Conservation (phyloP, 2,329 filamentous ascomycete species). For the Tricladium varicosporioides region DNA sequence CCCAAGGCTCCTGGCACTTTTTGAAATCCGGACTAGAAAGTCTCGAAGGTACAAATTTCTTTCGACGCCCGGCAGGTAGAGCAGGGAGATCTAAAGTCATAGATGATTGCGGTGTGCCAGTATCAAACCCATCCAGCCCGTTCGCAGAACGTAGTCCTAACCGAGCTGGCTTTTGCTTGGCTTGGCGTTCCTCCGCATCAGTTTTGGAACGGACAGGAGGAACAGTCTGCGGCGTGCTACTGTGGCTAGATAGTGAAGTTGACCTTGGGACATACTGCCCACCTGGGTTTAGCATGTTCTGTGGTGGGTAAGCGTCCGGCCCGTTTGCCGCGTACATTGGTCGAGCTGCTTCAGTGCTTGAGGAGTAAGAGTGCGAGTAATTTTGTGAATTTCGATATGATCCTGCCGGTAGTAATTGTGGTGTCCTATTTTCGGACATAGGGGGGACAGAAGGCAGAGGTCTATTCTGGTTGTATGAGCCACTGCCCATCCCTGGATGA, state of each 20-base stretch:
- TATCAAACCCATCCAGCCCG: constrained; percentile 56
- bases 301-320: constrained; percentile 36
- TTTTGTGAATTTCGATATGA: constrained; percentile 59
- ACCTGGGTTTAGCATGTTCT: constrained; percentile 41
- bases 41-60: constrained; percentile 83
- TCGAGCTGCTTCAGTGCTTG: constrained; percentile 43
- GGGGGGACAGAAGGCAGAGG: constrained; percentile 62
- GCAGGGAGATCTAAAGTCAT: constrained; percentile 80
- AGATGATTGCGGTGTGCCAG: constrained; percentile 46
- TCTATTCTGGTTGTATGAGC: constrained; percentile 57
- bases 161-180: constrained; percentile 50
- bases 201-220: constrained; percentile 91
- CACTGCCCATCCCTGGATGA: constrained; percentile 72
- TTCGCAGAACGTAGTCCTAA: constrained; percentile 50
- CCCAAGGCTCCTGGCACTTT: constrained; percentile 88
- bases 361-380: constrained; percentile 44
- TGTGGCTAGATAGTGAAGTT: constrained; percentile 79
- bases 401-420: constrained; percentile 50
- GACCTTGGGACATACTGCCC: constrained; percentile 61
- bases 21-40: constrained; percentile 77
- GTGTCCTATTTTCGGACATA: constrained; percentile 43
- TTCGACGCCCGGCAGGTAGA: constrained; percentile 74
- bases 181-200: constrained; percentile 71
- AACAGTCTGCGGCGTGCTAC: constrained; percentile 73
- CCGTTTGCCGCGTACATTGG: constrained; percentile 26